Evolutionary conservation across 2,329 filamentous ascomycete species (phyloP).

Genomic region (Colletotrichum gloeosporioides): DNA sequence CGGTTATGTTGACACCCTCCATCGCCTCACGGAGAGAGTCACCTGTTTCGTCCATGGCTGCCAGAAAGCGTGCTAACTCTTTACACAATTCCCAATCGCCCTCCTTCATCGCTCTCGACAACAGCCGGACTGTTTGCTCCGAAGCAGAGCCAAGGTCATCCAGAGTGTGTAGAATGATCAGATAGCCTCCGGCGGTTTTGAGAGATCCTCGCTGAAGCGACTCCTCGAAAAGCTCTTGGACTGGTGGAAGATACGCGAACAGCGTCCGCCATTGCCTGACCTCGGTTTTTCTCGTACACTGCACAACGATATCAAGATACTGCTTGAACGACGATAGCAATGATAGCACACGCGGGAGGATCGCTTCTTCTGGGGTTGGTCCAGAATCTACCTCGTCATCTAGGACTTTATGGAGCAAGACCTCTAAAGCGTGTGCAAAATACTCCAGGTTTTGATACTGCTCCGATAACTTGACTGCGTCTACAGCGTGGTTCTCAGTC

Average conservation of each 20-base stretch:
- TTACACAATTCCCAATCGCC: slow-evolving; percentile 96
- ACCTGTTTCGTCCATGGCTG: slow-evolving; percentile 88
- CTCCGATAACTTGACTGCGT: slow-evolving; percentile 81
- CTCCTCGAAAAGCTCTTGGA: slow-evolving; percentile 92
- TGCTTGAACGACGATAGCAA: slow-evolving; percentile 76
- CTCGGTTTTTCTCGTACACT: slow-evolving; percentile 97
- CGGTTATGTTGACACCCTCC: slow-evolving; percentile 58
- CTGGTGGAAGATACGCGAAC: slow-evolving; percentile 88
- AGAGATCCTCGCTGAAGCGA: slow-evolving; percentile 83
- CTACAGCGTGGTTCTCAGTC: slow-evolving; percentile 74
- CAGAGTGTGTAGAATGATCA: slow-evolving; percentile 90
- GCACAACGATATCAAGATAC: slow-evolving; percentile 94
- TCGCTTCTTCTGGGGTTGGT: slow-evolving; percentile 66
- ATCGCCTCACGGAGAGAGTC: slow-evolving; percentile 78
- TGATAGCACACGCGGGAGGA: slow-evolving; percentile 68
- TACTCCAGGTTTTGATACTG: slow-evolving; percentile 89
- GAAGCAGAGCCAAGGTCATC: slow-evolving; percentile 73
- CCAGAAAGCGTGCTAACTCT: slow-evolving; percentile 92
- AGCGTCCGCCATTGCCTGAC: slow-evolving; percentile 93
- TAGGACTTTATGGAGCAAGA: slow-evolving; percentile 89
- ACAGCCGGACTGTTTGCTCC: slow-evolving; percentile 80
- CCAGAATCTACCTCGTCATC: slow-evolving; percentile 89
- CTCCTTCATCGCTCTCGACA: slow-evolving; percentile 81
- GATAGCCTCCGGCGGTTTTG: slow-evolving; percentile 94
- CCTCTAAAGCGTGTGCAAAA: slow-evolving; percentile 90